Conservation (phyloP, 192 early-diverging fungal genomes). For the Paraglomus brasilianum region DNA sequence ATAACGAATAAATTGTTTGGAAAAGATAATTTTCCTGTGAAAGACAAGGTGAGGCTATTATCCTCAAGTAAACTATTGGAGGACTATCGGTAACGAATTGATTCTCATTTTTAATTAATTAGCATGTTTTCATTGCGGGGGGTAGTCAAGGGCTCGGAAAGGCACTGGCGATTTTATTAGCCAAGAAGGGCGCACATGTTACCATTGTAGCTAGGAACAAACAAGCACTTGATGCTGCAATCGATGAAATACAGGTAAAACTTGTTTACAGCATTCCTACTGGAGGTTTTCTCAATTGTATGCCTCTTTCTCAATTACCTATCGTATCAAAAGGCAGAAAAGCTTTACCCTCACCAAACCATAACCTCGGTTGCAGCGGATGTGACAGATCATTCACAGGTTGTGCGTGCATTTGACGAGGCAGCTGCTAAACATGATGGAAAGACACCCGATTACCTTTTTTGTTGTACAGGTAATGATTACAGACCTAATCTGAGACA, state of each 20-base stretch:
- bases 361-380: constrained; percentile 63
- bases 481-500: background rate
- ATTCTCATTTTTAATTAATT: background rate
- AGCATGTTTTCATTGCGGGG: constrained; percentile 74
- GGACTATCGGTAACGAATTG: too few relatives aligned
- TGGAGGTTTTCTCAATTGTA: too few relatives aligned
- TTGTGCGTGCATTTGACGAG: constrained; percentile 56
- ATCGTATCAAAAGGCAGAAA: constrained; percentile 2
- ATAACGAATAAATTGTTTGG: background rate
- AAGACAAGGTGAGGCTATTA: constrained; percentile 19
- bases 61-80: background rate
- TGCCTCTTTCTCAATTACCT: too few relatives aligned
- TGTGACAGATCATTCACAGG: constrained; percentile 51
- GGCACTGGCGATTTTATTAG: constrained; percentile 60
- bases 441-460: constrained; percentile 54
- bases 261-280: background rate
- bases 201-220: constrained; percentile 63
- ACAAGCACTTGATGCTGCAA: constrained; percentile 48
- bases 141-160: constrained; percentile 74
- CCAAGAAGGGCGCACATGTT: constrained; percentile 66
- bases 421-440: constrained; percentile 51
- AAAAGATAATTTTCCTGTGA: constrained; percentile 3
- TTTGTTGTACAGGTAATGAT: constrained; percentile 55
- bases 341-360: constrained; percentile 37
- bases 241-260: constrained; percentile 34